phyloP scores from a whole-genome alignment of 139 green algal species.

The Ettlia oleoabundans region DNA sequence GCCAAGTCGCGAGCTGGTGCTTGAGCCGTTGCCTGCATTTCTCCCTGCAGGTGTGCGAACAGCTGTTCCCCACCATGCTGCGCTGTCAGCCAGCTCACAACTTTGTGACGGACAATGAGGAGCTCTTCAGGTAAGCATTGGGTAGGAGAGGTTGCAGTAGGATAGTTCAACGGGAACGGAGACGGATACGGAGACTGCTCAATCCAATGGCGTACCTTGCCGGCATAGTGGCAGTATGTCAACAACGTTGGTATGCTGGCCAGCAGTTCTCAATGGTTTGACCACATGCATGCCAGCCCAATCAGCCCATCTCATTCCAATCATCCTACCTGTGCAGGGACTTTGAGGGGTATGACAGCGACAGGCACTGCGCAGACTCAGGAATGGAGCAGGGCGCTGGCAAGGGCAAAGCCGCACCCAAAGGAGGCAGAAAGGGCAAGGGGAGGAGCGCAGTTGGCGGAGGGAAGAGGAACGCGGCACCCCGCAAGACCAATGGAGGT shows the following conservation, averaged over 20 bases:
- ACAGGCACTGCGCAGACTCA: not conserved
- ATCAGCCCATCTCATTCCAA: not conserved
- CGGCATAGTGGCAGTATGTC: too few species aligned
- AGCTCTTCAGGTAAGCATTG: slow-evolving; percentile 7
- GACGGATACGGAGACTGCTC: too few species aligned
- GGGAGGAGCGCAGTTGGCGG: not conserved
- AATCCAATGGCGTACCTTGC: too few species aligned
- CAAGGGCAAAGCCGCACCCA: not conserved
- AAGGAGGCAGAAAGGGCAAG: not conserved
- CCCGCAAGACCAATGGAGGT: not conserved
- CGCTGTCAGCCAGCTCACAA: not conserved
- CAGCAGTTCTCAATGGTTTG: too few species aligned
- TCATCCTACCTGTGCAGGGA: not conserved
- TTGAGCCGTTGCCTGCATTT: not conserved
- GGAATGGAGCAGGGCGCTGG: not conserved
- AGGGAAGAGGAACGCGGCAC: not conserved
- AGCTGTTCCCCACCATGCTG: slow-evolving; percentile 24
- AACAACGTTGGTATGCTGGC: too few species aligned
- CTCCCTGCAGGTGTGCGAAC: not conserved
- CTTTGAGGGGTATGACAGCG: slow-evolving; percentile 15
- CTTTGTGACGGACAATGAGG: slow-evolving; percentile 1
- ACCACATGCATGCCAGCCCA: too few species aligned
- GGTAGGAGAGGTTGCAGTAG: too few species aligned
- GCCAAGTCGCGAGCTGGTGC: not conserved
- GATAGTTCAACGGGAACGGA: too few species aligned